These are phyloP conservation scores for Aspergillus pseudotamarii DNA, from an alignment of 2,329 filamentous ascomycete genomes.

Conservation along the genomic window DNA sequence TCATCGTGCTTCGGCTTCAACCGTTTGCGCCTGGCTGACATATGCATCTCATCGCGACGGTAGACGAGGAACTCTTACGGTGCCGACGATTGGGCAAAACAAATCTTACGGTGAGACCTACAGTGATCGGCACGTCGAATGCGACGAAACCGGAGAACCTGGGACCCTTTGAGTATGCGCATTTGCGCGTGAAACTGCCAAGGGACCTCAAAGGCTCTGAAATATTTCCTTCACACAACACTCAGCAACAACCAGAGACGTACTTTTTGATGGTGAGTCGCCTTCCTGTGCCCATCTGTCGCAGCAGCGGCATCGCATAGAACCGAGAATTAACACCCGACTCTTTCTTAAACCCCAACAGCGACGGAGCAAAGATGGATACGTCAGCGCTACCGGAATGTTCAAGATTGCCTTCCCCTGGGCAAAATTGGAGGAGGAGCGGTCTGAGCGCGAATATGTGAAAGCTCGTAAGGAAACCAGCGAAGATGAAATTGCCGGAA, in stretches of 20 bases:
- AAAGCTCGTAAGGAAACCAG: slow-evolving; percentile 82
- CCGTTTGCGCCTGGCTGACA: slow-evolving; percentile 19
- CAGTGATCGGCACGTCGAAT: slow-evolving; percentile 69
- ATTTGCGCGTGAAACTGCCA: slow-evolving; percentile 87
- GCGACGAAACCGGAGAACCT: slow-evolving; percentile 73
- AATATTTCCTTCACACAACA: slow-evolving; percentile 78
- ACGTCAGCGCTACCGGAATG: slow-evolving; percentile 68
- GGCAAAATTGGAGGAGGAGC: slow-evolving; percentile 63
- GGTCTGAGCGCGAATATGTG: slow-evolving; percentile 69
- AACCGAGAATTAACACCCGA: slow-evolving; percentile 5
- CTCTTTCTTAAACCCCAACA: slow-evolving; percentile 25
- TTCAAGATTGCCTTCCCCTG: slow-evolving; percentile 71
- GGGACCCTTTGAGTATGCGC: slow-evolving; percentile 92
- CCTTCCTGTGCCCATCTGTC: neutral
- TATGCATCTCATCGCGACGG: slow-evolving; percentile 9
- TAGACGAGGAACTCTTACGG: slow-evolving; percentile 74
- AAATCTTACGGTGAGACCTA: slow-evolving; percentile 80
- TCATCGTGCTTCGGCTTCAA: slow-evolving; percentile 7
- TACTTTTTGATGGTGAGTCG: slow-evolving; percentile 86
- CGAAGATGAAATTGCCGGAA: slow-evolving; percentile 89
- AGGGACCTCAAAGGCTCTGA: slow-evolving; percentile 85
- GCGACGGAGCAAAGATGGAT: slow-evolving; percentile 68
- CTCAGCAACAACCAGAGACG: slow-evolving; percentile 70
- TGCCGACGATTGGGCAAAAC: slow-evolving; percentile 91
- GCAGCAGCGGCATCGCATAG: neutral